phyloP scores from a whole-genome alignment of 352 stramenopile genomes.

The Phytopythium litorale region DNA sequence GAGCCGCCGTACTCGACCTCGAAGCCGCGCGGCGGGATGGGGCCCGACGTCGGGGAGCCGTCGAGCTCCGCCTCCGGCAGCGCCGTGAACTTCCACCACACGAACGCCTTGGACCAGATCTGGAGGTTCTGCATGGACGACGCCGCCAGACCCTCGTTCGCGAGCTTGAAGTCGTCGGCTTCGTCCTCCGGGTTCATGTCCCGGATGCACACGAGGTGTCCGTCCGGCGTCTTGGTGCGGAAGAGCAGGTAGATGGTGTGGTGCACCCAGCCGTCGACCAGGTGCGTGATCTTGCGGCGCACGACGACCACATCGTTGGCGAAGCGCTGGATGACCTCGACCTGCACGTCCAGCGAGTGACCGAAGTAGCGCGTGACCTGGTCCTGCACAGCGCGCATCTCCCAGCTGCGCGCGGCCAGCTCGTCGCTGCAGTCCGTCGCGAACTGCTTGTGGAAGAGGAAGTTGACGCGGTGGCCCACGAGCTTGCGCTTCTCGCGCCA shows the following conservation, averaged over 20 bases:
- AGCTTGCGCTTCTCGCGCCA: constrained; percentile 61
- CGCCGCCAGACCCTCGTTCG: constrained; percentile 11
- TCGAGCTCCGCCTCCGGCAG: constrained; percentile 24
- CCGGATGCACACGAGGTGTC: constrained; percentile 63
- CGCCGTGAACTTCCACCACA: constrained; percentile 61
- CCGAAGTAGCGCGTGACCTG: constrained; percentile 56
- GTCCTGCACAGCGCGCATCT: constrained; percentile 52
- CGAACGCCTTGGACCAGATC: constrained; percentile 64
- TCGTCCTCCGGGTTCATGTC: constrained; percentile 50
- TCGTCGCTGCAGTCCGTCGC: constrained; percentile 49
- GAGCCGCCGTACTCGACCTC: constrained; percentile 57
- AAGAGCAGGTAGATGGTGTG: constrained; percentile 74
- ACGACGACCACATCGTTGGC: constrained; percentile 50
- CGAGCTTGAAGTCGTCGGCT: constrained; percentile 23
- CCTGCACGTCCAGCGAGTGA: constrained; percentile 41
- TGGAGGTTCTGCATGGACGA: constrained; percentile 24
- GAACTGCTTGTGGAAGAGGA: constrained; percentile 60
- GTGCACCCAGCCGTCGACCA: constrained; percentile 50
- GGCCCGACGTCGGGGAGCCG: not conserved
- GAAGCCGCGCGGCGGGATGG: constrained; percentile 21
- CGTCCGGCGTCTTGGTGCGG: constrained; percentile 58
- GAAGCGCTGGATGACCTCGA: constrained; percentile 52
- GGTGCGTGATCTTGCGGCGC: constrained; percentile 52
- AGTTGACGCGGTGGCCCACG: constrained; percentile 46
- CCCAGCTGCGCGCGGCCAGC: constrained; percentile 39